These are phyloP conservation scores for Coemansia sp. DNA, from an alignment of 192 early-diverging fungal species.

Conservation along the genomic window DNA sequence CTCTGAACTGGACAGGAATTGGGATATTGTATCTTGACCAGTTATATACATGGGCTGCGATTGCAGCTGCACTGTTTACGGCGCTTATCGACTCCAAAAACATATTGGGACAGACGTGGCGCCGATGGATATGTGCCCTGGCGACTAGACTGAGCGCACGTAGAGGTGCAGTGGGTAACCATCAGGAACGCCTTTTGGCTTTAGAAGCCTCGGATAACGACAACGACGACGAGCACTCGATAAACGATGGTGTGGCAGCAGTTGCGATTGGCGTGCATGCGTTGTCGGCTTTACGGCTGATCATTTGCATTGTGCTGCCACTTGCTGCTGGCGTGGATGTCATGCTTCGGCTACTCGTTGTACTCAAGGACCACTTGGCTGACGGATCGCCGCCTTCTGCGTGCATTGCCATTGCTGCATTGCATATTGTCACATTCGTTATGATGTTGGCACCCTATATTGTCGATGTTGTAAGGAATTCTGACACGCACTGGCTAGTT, in stretches of 20 bases:
- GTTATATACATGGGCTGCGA: slow-evolving; percentile 34
- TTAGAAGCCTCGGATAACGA: slow-evolving; percentile 1
- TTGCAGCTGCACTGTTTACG: slow-evolving; percentile 24
- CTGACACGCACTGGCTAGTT: slow-evolving; percentile 31
- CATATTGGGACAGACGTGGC: slow-evolving; percentile 18
- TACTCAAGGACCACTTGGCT: slow-evolving; percentile 46
- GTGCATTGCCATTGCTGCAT: slow-evolving; percentile 32
- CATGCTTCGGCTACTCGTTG: slow-evolving; percentile 41
- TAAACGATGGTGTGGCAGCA: neutral
- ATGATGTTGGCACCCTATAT: slow-evolving; percentile 42
- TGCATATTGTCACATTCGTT: slow-evolving; percentile 37
- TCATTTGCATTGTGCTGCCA: slow-evolving; percentile 25
- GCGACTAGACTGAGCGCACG: neutral
- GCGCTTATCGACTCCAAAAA: slow-evolving; percentile 34
- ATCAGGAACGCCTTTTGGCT: slow-evolving; percentile 21
- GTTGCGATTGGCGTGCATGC: neutral
- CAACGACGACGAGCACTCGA: neutral
- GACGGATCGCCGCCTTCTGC: slow-evolving; percentile 41
- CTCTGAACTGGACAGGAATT: slow-evolving; percentile 26
- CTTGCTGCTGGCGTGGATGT: slow-evolving; percentile 34
- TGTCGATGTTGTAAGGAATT: slow-evolving; percentile 21
- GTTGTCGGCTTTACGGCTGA: slow-evolving; percentile 20
- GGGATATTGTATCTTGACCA: slow-evolving; percentile 47
- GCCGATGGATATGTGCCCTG: neutral
- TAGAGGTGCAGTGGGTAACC: neutral